Evolutionary conservation across 176 grass and related monocot genomes (phyloP).

Genomic region (Paspalum notatum): DNA sequence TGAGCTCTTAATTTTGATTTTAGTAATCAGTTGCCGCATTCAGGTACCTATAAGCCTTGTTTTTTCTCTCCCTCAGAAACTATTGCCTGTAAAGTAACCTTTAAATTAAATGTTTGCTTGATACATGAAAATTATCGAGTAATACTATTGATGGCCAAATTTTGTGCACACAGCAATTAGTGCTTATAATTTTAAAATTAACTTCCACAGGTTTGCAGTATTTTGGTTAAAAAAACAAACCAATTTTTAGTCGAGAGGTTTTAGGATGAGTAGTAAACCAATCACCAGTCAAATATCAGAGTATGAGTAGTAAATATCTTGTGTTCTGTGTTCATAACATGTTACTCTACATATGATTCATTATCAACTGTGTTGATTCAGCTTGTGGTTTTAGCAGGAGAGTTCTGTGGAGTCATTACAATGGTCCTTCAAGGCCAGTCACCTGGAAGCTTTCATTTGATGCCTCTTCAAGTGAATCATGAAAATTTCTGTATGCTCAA

Average conservation of each 20-base stretch:
- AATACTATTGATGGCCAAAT: background rate
- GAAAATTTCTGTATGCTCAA: no score
- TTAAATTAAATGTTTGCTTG: slow-evolving; percentile 11
- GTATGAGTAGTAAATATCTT: background rate
- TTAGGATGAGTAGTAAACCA: background rate
- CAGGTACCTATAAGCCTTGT: background rate
- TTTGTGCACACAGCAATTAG: background rate
- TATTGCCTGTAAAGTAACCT: background rate
- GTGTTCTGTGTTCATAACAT: no score
- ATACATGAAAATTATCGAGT: slow-evolving; percentile 1
- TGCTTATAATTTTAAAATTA: slow-evolving; percentile 9
- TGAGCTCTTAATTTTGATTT: background rate
- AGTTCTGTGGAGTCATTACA: no score
- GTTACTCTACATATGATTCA: background rate
- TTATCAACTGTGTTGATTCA: background rate
- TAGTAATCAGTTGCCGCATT: no score
- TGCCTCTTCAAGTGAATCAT: no score
- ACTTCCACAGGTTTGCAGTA: background rate
- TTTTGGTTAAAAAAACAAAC: slow-evolving; percentile 2
- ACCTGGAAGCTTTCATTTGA: background rate
- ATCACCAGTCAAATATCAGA: background rate
- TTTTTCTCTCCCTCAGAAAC: background rate
- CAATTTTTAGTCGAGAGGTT: background rate
- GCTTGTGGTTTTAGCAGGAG: background rate
- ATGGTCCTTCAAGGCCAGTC: no score